Evolutionary conservation across 768 basidiomycete species (phyloP).

Genomic region (Favolaschia claudopus): DNA sequence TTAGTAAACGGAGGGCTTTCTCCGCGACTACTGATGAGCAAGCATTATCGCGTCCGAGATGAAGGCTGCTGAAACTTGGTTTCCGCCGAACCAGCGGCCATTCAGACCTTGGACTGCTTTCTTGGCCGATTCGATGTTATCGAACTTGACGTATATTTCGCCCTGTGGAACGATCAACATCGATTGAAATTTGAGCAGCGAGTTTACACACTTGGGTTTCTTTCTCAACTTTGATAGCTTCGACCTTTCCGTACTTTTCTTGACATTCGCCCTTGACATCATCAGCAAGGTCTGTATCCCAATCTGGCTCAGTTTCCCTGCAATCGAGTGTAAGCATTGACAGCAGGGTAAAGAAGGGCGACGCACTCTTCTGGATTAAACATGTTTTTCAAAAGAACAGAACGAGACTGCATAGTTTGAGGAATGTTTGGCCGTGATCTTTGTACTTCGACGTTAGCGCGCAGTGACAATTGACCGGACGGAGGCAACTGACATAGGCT

Average conservation of each 20-base stretch:
- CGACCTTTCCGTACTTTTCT: conserved; percentile 86
- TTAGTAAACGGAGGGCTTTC: conserved; percentile 36
- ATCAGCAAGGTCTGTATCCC: conserved; percentile 95
- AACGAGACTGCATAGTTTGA: conserved; percentile 87
- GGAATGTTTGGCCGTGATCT: conserved; percentile 84
- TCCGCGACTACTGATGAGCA: conserved; percentile 72
- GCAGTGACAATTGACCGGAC: too few species aligned
- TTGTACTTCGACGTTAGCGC: conserved; percentile 25
- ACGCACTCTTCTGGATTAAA: conserved; percentile 96
- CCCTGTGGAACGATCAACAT: conserved; percentile 61
- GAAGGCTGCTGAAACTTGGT: conserved; percentile 85
- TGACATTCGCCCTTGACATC: conserved; percentile 97
- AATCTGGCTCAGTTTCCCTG: conserved; percentile 94
- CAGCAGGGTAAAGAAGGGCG: background rate
- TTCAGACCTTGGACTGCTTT: conserved; percentile 90
- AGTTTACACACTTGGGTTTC: conserved; percentile 79
- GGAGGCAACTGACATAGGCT: conserved; percentile 67
- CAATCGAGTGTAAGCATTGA: conserved; percentile 6
- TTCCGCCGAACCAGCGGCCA: conserved; percentile 96
- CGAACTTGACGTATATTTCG: conserved; percentile 97
- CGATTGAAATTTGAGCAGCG: background rate
- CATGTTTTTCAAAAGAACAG: conserved; percentile 92
- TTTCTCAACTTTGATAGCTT: conserved; percentile 91
- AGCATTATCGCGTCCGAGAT: conserved; percentile 95
- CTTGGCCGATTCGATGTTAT: conserved; percentile 77